Base-by-base conservation (phyloP, 371 early-diverging fungal genomes). In the Actinomortierella wolfii region DNA sequence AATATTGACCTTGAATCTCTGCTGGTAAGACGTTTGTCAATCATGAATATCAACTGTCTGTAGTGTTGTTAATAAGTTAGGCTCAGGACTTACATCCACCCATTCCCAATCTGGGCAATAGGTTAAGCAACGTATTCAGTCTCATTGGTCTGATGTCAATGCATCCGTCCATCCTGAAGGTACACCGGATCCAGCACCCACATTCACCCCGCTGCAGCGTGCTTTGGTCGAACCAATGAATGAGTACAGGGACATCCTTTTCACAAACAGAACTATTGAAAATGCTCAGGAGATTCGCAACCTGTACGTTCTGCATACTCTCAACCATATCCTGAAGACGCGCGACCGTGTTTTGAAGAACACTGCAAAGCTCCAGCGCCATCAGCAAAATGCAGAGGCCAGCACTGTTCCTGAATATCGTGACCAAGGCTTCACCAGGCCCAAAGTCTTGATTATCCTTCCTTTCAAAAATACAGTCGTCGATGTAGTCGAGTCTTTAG, bases 361-460 rank as follows among this genome's bases (percentile, higher is more conserved):
- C 79, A 93, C 89, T 51, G 81, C 83, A 4, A 90, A 86, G 61
- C 61, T 94, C n/a, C 81, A 26, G 83, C 87, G 68, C 78, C 81
- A 54, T 77, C 86, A 58, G 67, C 76, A 51, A 76, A 82, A 56
- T 71, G 77, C 57, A 64, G 64, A 54, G 48, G 79, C 66, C 75
- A 79, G 81, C 64, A 75, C 24, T 29, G 48, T 67, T n/a, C 87
- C 90, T 21, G 97, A 97, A 57, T 75, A 86, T 39, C 88, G 94
- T 17, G 99, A 99, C 68, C 97, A 95, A 73, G 97, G 97, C 23
- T 99, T 94, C 56, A 97, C 97, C 6, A 83, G 97, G 9, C 96
- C 99, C 13, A 91, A 89, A 56, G 95, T 96, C 1, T 78, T 99
- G 61, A 89, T 99, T 55, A 61, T 99, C 0, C 52, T 92, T 24